A percentile compares a stretch with the other conserved stretches of the same genome.
These are phyloP conservation scores for Ceratocystis smalleyi DNA, from an alignment of 2,329 filamentous ascomycete species.

Conservation along the genomic window DNA sequence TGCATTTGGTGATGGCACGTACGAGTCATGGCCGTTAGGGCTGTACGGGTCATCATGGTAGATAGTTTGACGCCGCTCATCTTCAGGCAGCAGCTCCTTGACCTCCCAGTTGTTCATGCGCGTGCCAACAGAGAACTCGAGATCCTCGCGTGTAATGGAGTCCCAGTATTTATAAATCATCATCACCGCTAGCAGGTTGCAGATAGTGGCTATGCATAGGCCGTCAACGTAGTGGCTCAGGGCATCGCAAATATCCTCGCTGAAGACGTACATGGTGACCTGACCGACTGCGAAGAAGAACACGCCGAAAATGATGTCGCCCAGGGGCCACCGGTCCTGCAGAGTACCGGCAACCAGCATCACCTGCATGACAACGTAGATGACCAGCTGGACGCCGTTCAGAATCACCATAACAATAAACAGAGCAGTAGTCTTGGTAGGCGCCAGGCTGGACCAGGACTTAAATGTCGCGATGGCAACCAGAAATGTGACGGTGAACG, in stretches of 20 bases:
- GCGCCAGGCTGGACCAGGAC: constrained; percentile 69
- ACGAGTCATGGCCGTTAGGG: constrained; percentile 26
- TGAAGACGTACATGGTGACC: constrained; percentile 83
- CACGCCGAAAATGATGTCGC: constrained; percentile 77
- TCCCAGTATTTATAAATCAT: constrained; percentile 99
- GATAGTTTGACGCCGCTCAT: constrained; percentile 57
- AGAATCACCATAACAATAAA: constrained; percentile 87
- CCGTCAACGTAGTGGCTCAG: constrained; percentile 89
- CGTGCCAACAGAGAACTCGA: constrained; percentile 93
- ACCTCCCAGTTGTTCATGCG: constrained; percentile 97
- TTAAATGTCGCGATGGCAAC: constrained; percentile 88
- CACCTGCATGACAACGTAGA: constrained; percentile 79
- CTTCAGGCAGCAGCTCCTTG: constrained; percentile 73
- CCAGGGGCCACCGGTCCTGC: constrained; percentile 88
- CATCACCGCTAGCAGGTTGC: constrained; percentile 91
- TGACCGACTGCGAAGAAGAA: constrained; percentile 88
- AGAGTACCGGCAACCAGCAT: constrained; percentile 78
- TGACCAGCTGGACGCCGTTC: constrained; percentile 69
- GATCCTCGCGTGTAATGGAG: constrained; percentile 93
- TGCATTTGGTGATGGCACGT: constrained; percentile 1
- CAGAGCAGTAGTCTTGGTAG: constrained; percentile 71
- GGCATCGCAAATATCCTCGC: constrained; percentile 64
- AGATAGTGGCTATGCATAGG: constrained; percentile 82
- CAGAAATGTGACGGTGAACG: constrained; percentile 76
- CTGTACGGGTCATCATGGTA: constrained; percentile 55